Percentiles rank a stretch among this genome's conserved stretches.
Conservation (phyloP, 1,284 basidiomycete genomes). For the Apiotrichum sp. region DNA sequence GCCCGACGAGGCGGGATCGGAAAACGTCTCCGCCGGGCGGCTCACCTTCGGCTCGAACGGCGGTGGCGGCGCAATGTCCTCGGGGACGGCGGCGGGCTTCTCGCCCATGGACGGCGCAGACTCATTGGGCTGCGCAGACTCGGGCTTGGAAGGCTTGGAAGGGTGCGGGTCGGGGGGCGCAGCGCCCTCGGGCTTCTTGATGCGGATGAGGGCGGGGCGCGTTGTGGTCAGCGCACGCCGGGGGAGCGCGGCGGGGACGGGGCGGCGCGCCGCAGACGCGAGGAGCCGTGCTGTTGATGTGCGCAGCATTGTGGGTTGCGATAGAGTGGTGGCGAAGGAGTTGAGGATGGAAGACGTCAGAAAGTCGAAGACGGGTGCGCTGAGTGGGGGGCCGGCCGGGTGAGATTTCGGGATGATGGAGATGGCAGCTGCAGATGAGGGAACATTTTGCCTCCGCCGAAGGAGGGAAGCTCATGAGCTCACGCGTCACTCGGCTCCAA, state of each 20-base stretch:
- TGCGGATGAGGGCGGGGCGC: slow-evolving; percentile 10
- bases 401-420: background rate
- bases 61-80: slow-evolving; percentile 18
- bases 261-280: slow-evolving; percentile 1
- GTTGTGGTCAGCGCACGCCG: slow-evolving; percentile 8
- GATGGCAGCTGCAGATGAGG: no score
- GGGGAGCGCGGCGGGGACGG: background rate
- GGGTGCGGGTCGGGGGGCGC: background rate
- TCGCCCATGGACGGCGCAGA: slow-evolving; percentile 26
- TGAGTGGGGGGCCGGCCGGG: background rate
- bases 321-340: background rate
- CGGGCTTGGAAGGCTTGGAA: background rate
- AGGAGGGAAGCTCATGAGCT: no score
- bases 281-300: slow-evolving; percentile 9
- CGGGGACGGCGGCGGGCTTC: slow-evolving; percentile 25
- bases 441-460: no score
- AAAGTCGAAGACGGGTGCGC: background rate
- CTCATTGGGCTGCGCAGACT: no score
- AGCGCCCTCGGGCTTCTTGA: slow-evolving; percentile 17
- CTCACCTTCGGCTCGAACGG: slow-evolving; percentile 25
- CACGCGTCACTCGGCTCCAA: no score
- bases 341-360: background rate
- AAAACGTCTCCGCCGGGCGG: background rate
- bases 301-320: slow-evolving; percentile 10
- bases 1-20: background rate